Conservation (phyloP, 2,329 filamentous ascomycete species). For the Exophiala dermatitidis region DNA sequence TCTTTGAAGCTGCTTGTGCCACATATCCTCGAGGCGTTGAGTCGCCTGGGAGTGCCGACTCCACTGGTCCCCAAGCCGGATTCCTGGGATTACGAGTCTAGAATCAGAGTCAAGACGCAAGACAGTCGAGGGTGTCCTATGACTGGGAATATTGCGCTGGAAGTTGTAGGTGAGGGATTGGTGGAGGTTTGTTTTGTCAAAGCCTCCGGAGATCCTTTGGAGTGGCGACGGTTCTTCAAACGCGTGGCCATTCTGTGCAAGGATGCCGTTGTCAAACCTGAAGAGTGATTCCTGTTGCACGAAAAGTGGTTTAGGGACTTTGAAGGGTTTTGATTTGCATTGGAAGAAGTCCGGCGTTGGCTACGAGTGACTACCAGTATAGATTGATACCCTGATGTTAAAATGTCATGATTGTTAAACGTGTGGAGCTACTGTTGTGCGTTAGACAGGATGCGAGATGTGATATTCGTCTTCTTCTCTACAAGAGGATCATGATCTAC, state of each 20-base stretch:
- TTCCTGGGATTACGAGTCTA: conserved; percentile 49
- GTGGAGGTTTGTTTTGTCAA: conserved; percentile 89
- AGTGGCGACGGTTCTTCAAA: conserved; percentile 97
- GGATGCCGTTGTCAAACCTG: conserved; percentile 66
- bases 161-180: conserved; percentile 49
- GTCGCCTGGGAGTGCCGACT: conserved; percentile 75
- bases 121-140: conserved; percentile 45
- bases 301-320: background rate
- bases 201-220: conserved; percentile 87
- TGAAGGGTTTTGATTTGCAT: background rate
- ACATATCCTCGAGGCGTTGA: conserved; percentile 71
- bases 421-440: background rate
- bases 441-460: background rate
- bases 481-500: too few species aligned
- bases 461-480: too few species aligned
- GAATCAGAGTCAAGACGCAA: conserved; percentile 65
- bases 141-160: conserved; percentile 40
- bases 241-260: conserved; percentile 82
- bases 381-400: background rate
- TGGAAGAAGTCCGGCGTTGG: background rate
- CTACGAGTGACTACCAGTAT: background rate
- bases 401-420: too few species aligned
- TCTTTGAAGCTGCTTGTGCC: conserved; percentile 68
- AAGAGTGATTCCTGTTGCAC: conserved; percentile 29
- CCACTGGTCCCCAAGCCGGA: conserved; percentile 41